Evolutionary conservation across 768 basidiomycete species (phyloP), one percentile per base, ranked within the genome.

Genomic region (Suillus placidus): DNA sequence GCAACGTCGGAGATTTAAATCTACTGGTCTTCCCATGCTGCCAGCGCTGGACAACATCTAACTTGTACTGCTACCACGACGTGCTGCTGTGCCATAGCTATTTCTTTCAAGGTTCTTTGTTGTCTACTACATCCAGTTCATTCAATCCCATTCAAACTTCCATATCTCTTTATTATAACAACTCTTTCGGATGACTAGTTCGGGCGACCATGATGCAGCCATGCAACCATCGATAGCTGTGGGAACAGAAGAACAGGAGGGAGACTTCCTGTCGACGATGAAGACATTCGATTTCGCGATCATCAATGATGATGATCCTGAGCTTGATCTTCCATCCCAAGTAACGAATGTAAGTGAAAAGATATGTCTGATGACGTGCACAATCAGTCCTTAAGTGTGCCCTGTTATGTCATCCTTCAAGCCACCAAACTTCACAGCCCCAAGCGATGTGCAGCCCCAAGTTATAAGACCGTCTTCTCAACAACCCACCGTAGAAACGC

Each of bases 321-420:
- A 71, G 65, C 64, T 65, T 71, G 73, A 71, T 68, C 60, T 65
- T 63, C 61, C 51, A 63, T 71, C 73, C 67, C 74, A 74, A 65
- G 65, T 67, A 45, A 67, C 66, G 69, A 73, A 74, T 67, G 79
- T 81, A 74, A 80, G 80, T 81, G 74, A 66, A 72, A 73, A 75
- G 68, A 71, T 65, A 70, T 68, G 74, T 72, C 68, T 71, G 75
- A 71, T 72, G 67, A 47, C 64, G 64, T 63, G 64, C 63, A 34
- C 73, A 71, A 68, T 69, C 70, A 62, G 69, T 49, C 77, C 74
- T 76, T 77, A 80, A 79, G 76, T 55, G 64, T 73, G 61, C 68
- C 70, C 70, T 68, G 66, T 73, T 68, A 71, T 72, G 57, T 73
- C 67, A 56, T 61, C 52, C 61, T 47, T 64, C 63, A 73, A 73